phyloP scores from a whole-genome alignment of 129 eudicot species.

The Glebionis coronaria region DNA sequence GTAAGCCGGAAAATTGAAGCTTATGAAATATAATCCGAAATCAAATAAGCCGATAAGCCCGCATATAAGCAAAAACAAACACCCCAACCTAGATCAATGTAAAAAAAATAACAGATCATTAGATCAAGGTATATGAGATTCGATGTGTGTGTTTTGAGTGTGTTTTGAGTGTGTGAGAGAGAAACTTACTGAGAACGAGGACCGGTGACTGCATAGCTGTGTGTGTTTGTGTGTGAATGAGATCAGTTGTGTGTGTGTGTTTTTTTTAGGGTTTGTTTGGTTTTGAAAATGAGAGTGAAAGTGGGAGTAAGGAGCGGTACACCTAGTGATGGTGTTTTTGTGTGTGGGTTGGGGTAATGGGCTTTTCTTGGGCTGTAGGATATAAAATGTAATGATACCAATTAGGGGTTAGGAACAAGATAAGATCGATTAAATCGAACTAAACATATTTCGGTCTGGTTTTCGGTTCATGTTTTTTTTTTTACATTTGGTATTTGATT shows the following conservation, averaged over 20 bases:
- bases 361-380: too few species aligned
- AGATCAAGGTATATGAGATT: conserved; percentile 22
- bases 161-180: neutral
- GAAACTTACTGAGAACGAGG: conserved; percentile 65
- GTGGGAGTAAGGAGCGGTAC: conserved; percentile 9
- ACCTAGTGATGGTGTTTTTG: conserved; percentile 9
- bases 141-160: neutral
- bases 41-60: too few species aligned
- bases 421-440: too few species aligned
- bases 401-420: too few species aligned
- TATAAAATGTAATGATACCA: too few species aligned
- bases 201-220: conserved; percentile 63
- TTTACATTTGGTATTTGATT: too few species aligned
- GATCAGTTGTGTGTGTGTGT: conserved; percentile 27
- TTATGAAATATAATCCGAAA: too few species aligned
- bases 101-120: conserved; percentile 2
- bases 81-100: conserved; percentile 17
- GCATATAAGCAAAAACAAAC: too few species aligned
- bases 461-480: too few species aligned
- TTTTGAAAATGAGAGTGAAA: conserved; percentile 14
- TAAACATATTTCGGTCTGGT: too few species aligned
- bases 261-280: conserved; percentile 34
- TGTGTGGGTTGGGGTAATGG: neutral
- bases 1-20: too few species aligned
- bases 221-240: conserved; percentile 7